Evolutionary conservation across 805 yeast genomes (phyloP), one percentile per base, ranked within the genome.

Genomic region (Candida broadrunensis): DNA sequence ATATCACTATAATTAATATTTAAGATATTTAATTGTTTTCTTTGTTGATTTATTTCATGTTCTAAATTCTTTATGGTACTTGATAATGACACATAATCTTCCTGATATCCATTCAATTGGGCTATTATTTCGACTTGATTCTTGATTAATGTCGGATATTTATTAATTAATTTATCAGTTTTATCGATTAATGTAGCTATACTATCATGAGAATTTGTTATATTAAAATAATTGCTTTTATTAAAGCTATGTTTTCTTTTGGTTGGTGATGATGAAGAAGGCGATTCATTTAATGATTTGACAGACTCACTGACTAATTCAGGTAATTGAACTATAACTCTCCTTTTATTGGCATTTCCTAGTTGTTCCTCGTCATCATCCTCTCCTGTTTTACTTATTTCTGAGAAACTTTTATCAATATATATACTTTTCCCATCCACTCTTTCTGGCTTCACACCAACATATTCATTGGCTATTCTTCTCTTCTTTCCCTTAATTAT

Each of bases 41-140:
- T 59, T 50, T 77, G 83, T 17, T 63, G 62, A 21, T 69, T 72
- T 8, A 73, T 60, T 5, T 68, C 58, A 4, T 60, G 60, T 42
- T 75, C 77, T 35, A 74, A 65, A n/a, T 63, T 57, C 24, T 60
- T 48, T 4, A 76, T 63, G 32, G 75, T 76, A 7, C 62, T 60
- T 2, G 56, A 52, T 7, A 78, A 46, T 34, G 35, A 44, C 24
- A 41, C 58, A 55, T 60, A 74, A 46, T 60, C 72, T 34, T 49
- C 69, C 58, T 56, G 71, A 48, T 54, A 72, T 47, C 49, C 71
- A 63, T 56, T 50, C 11, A 72, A 57, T 32, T 58, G 58, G 8
- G 33, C 34, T 12, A 36, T 36, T 5, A 41, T 44, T 6, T 38
- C 41, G 4, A 37, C 46, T 26, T 55, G 47, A 18, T 55, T 70